Conservation (phyloP, 441 rosid genomes). For the Erysimum pusillum region DNA sequence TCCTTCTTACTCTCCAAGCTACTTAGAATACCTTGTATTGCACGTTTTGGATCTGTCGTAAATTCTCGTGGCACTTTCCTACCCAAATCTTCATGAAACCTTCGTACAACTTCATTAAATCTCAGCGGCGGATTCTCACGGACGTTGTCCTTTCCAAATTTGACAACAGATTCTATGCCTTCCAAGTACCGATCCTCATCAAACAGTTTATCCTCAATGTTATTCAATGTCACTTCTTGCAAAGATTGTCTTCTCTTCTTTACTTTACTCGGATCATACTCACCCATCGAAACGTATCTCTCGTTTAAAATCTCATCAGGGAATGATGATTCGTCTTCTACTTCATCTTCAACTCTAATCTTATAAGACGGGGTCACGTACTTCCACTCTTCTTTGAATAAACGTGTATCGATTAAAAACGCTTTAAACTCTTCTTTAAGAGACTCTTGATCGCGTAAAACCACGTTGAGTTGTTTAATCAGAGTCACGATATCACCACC, state of each 20-base stretch:
- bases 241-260: background rate
- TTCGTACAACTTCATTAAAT: background rate
- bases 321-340: background rate
- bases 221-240: background rate
- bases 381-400: background rate
- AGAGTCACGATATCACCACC: background rate
- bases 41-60: background rate
- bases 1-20: background rate
- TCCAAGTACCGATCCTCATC: background rate
- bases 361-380: constrained; percentile 17
- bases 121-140: background rate
- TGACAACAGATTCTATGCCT: background rate
- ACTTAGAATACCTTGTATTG: background rate
- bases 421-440: constrained; percentile 23
- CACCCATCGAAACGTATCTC: background rate
- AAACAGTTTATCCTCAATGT: background rate
- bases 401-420: constrained; percentile 19
- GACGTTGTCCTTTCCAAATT: background rate
- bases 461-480: background rate
- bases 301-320: background rate
- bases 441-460: constrained; percentile 2
- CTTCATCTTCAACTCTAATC: background rate
- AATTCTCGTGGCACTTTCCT: background rate
- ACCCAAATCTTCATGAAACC: background rate
- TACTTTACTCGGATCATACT: background rate